A percentile compares a stretch with the other conserved stretches of the same genome.
These are phyloP conservation scores for Ramularia collo-cygni DNA, from an alignment of 2,329 filamentous ascomycete species.

Conservation along the genomic window DNA sequence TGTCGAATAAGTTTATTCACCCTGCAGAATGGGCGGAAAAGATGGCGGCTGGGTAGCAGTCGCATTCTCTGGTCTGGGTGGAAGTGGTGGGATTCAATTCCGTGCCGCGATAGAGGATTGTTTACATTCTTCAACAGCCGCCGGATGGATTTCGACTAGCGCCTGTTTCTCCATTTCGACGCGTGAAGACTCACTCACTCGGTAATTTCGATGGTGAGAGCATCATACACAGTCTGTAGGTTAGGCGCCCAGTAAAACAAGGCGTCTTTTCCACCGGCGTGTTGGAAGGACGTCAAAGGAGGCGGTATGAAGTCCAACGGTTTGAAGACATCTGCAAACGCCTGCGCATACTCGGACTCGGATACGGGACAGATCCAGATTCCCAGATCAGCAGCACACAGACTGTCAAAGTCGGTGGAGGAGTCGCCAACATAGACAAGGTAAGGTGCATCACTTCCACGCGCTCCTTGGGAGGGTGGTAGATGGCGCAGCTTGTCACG, in stretches of 20 bases:
- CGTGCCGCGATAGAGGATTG: constrained; percentile 1
- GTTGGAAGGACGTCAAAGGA: constrained; percentile 1
- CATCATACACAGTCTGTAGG: constrained; percentile 6
- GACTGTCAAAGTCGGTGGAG: constrained; percentile 41
- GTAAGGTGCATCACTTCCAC: constrained; percentile 1
- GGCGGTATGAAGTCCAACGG: constrained; percentile 18
- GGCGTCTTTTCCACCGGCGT: background rate
- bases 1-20: too few species aligned
- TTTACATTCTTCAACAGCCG: constrained; percentile 1
- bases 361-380: constrained; percentile 32
- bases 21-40: too few species aligned
- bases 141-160: background rate
- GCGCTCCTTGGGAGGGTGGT: constrained; percentile 4
- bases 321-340: constrained; percentile 16
- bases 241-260: constrained; percentile 16
- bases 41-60: too few species aligned
- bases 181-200: too few species aligned
- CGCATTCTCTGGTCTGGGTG: too few species aligned
- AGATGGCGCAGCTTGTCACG: constrained; percentile 35
- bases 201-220: background rate
- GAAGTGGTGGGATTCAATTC: background rate
- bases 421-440: constrained; percentile 44
- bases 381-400: constrained; percentile 40
- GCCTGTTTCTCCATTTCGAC: background rate
- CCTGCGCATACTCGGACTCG: constrained; percentile 7